Conservation (phyloP, 2,329 filamentous ascomycete species). For the Venturia effusa region DNA sequence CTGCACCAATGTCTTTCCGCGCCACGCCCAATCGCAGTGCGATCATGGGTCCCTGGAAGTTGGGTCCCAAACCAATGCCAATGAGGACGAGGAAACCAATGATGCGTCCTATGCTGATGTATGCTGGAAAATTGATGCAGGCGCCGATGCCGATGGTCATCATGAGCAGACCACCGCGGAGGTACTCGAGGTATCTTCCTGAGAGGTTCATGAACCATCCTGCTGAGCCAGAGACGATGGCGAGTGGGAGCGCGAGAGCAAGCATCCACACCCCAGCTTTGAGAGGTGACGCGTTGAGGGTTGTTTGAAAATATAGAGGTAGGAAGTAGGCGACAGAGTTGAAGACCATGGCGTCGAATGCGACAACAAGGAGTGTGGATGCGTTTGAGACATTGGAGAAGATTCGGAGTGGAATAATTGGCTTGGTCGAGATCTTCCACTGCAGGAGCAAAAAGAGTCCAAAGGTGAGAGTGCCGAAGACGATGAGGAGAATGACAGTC, state of each 20-base stretch:
- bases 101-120: slow-evolving; percentile 25
- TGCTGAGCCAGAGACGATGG: slow-evolving; percentile 29
- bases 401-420: slow-evolving; percentile 56
- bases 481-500: slow-evolving; percentile 44
- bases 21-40: slow-evolving; percentile 49
- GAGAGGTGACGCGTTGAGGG: slow-evolving; percentile 14
- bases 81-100: slow-evolving; percentile 48
- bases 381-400: slow-evolving; percentile 47
- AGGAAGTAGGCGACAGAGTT: slow-evolving; percentile 60
- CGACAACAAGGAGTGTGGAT: slow-evolving; percentile 42
- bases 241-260: slow-evolving; percentile 11
- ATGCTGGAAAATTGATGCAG: slow-evolving; percentile 44
- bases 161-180: slow-evolving; percentile 47
- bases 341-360: slow-evolving; percentile 45
- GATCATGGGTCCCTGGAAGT: slow-evolving; percentile 54
- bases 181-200: slow-evolving; percentile 52
- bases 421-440: slow-evolving; percentile 50
- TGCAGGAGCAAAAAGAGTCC: slow-evolving; percentile 51
- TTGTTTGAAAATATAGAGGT: slow-evolving; percentile 32
- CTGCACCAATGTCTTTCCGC: slow-evolving; percentile 48
- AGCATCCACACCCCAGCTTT: slow-evolving; percentile 15
- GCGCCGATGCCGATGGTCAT: slow-evolving; percentile 56
- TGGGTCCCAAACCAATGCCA: slow-evolving; percentile 52
- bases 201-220: slow-evolving; percentile 48
- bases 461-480: slow-evolving; percentile 39